These are phyloP conservation scores for Dendrobium nobile DNA, from an alignment of 106 monocot species.

Conservation along the genomic window DNA sequence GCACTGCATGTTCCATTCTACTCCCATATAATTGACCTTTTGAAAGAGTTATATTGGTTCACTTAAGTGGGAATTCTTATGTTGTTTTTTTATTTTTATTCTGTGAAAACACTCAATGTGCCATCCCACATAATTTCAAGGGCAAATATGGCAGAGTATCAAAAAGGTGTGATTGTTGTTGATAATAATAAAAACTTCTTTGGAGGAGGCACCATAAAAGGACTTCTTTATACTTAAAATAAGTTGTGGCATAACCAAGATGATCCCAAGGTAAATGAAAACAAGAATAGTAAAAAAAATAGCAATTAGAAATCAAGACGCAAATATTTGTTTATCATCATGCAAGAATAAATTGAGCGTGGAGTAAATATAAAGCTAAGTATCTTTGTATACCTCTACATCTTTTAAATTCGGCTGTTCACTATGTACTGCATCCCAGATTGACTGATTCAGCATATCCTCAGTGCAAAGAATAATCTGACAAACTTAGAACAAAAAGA, in stretches of 20 bases:
- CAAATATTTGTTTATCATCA: too few species aligned
- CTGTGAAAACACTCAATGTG: too few species aligned
- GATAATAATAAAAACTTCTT: not conserved
- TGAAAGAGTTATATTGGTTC: not conserved
- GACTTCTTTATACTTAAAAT: not conserved
- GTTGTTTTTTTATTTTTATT: not conserved
- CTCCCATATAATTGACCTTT: not conserved
- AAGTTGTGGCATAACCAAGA: not conserved
- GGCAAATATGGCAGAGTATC: not conserved
- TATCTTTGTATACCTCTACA: slow-evolving; percentile 33
- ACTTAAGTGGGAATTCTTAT: not conserved
- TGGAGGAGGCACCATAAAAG: not conserved
- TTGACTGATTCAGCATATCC: slow-evolving; percentile 42
- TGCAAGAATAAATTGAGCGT: not conserved
- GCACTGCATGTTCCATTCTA: not conserved
- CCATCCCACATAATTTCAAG: not conserved
- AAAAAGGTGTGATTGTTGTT: not conserved
- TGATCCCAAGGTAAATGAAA: not conserved
- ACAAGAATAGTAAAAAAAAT: not conserved
- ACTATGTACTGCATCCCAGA: slow-evolving; percentile 62
- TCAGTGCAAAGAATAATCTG: slow-evolving; percentile 69
- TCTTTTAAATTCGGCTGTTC: slow-evolving; percentile 38
- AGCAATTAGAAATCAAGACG: not conserved
- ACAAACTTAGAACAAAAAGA: not conserved
- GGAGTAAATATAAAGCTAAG: not conserved